Conservation (phyloP, 202 grass and related monocot genomes). For the Schoenoplectus tabernaemontani region DNA sequence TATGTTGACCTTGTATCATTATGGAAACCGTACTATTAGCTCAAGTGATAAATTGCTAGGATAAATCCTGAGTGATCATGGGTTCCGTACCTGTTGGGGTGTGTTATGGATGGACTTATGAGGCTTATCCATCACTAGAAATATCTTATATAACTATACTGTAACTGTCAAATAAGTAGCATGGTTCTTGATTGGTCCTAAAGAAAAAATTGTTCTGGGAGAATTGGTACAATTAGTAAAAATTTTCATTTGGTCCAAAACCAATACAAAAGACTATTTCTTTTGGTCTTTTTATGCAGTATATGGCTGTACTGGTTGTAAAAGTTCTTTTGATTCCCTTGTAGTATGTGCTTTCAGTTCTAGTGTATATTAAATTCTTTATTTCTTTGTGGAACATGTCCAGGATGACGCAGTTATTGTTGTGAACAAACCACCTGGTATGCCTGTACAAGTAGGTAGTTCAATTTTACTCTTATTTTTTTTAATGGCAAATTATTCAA, state of each 20-base stretch:
- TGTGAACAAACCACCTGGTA: conserved; percentile 77
- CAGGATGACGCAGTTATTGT: conserved; percentile 72
- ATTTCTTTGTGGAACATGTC: conserved; percentile 18
- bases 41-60: not conserved
- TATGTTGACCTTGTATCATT: not conserved
- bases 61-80: not conserved
- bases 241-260: not conserved
- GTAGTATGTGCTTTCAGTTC: conserved; percentile 10
- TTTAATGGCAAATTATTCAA: conserved; percentile 18
- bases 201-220: not conserved
- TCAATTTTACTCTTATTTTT: not conserved
- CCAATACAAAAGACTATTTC: not conserved
- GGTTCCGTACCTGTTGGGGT: not conserved
- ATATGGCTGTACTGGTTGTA: not conserved
- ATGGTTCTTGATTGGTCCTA: not conserved
- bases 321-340: not conserved
- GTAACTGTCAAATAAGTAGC: not conserved
- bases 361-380: conserved; percentile 18
- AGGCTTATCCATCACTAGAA: too few relatives aligned
- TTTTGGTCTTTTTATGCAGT: not conserved
- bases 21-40: not conserved
- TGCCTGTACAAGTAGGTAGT: conserved; percentile 70
- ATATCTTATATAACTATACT: not conserved
- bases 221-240: not conserved
- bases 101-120: not conserved